phyloP scores from a whole-genome alignment of 1,139 yeast species.

The Nakaseomyces bracarensis region DNA sequence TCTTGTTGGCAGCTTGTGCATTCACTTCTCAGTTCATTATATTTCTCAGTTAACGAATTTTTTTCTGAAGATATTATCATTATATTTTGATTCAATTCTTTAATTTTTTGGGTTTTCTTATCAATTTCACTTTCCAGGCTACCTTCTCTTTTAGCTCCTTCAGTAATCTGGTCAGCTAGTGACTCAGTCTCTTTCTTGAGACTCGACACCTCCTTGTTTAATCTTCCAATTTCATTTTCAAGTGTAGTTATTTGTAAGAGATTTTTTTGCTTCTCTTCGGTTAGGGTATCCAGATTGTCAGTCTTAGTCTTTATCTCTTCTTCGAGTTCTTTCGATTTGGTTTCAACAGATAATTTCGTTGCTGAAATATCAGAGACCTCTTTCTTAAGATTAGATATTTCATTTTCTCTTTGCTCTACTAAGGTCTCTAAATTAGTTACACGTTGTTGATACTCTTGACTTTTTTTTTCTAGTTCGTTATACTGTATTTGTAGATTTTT shows the following conservation, averaged over 20 bases:
- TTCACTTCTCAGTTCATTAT: not conserved
- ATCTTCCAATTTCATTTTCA: not conserved
- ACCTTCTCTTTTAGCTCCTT: not conserved
- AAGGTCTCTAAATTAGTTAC: constrained; percentile 1
- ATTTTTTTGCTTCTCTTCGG: constrained; percentile 1
- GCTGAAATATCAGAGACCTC: constrained; percentile 8
- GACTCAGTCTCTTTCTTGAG: constrained; percentile 2
- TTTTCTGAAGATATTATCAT: not conserved
- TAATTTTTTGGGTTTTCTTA: constrained; percentile 7
- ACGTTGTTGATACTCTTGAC: not conserved
- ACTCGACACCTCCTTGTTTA: not conserved
- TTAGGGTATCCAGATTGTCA: constrained; percentile 1
- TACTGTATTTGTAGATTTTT: not conserved
- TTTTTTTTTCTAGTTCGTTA: constrained; percentile 10
- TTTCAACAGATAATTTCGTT: constrained; percentile 8
- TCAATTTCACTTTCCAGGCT: constrained; percentile 11
- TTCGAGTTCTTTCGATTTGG: constrained; percentile 5
- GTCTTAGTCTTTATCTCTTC: constrained; percentile 3
- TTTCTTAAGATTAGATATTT: constrained; percentile 12
- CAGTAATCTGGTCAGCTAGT: not conserved
- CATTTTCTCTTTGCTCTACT: constrained; percentile 1
- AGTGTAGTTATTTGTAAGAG: not conserved
- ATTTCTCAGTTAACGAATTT: not conserved
- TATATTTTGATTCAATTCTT: constrained; percentile 12
- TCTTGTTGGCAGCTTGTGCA: not conserved